Conservation (phyloP, 306 rosid species). For the Oemleria cerasiformis region DNA sequence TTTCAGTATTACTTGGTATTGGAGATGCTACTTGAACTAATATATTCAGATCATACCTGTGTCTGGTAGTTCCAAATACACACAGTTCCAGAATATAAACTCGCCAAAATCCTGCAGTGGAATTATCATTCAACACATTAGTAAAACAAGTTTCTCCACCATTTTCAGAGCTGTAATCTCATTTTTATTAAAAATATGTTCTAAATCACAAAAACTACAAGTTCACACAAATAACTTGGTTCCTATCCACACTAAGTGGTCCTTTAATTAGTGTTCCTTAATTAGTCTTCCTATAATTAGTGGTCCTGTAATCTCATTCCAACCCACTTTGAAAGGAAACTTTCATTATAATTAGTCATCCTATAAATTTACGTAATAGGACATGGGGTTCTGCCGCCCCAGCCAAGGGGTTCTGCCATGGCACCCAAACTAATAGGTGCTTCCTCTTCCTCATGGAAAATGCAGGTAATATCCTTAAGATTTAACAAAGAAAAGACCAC, state of each 20-base stretch:
- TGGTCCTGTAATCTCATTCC: background rate
- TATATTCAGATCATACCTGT: conserved; percentile 50
- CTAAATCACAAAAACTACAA: conserved; percentile 1
- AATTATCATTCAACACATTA: conserved; percentile 28
- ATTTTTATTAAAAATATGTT: background rate
- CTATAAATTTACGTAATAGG: background rate
- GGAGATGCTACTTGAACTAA: background rate
- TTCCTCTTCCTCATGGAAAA: background rate
- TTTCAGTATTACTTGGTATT: background rate
- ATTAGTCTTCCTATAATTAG: background rate
- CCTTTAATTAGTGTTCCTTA: background rate
- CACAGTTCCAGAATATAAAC: conserved; percentile 95
- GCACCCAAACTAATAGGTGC: background rate
- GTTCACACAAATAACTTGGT: background rate
- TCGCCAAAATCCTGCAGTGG: conserved; percentile 84
- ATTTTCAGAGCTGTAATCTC: background rate
- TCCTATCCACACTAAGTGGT: background rate
- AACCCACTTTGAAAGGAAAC: background rate
- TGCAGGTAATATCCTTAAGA: background rate
- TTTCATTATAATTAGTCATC: background rate
- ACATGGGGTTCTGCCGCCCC: background rate
- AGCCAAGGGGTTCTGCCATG: background rate
- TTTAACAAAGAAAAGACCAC: background rate
- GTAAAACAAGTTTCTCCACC: conserved; percentile 2
- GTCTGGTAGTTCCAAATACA: conserved; percentile 99